Evolutionary conservation across 2,329 filamentous ascomycete species (phyloP).

Genomic region (Fusarium siculi): DNA sequence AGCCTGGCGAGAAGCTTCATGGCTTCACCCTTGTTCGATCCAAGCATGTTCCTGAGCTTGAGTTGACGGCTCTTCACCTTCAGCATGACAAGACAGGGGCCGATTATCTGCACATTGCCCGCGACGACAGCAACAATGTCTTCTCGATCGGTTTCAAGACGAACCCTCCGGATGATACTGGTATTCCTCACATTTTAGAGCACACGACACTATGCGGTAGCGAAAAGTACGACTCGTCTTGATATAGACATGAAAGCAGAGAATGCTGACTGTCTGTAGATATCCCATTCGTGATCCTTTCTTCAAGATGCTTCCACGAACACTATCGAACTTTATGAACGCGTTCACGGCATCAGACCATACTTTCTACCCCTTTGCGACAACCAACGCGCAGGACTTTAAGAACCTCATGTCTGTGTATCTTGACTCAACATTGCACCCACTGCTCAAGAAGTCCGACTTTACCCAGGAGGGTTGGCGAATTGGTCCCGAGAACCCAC

Average conservation of each 20-base stretch:
- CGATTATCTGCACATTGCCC: conserved; percentile 93
- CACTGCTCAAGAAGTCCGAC: conserved; percentile 88
- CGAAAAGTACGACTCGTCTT: conserved; percentile 72
- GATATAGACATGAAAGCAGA: background rate
- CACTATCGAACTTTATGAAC: conserved; percentile 99
- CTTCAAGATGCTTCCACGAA: conserved; percentile 99
- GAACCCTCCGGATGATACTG: conserved; percentile 95
- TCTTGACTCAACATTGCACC: conserved; percentile 91
- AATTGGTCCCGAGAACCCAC: conserved; percentile 89
- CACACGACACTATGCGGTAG: conserved; percentile 97
- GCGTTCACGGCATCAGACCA: conserved; percentile 97
- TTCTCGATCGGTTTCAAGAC: conserved; percentile 99
- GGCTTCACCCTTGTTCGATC: conserved; percentile 91
- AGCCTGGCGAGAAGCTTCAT: conserved; percentile 85
- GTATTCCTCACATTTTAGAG: conserved; percentile 95
- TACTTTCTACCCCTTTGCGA: conserved; percentile 97
- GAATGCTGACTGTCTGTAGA: conserved; percentile 59
- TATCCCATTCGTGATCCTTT: conserved; percentile 98
- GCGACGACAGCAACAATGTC: conserved; percentile 98
- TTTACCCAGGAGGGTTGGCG: conserved; percentile 98
- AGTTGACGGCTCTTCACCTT: conserved; percentile 89
- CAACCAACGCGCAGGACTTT: conserved; percentile 94
- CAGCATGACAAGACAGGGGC: conserved; percentile 96
- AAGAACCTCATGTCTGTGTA: conserved; percentile 97
- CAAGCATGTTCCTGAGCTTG: conserved; percentile 93